Evolutionary conservation across 768 basidiomycete species (phyloP).

Genomic region (Amanita exitialis): DNA sequence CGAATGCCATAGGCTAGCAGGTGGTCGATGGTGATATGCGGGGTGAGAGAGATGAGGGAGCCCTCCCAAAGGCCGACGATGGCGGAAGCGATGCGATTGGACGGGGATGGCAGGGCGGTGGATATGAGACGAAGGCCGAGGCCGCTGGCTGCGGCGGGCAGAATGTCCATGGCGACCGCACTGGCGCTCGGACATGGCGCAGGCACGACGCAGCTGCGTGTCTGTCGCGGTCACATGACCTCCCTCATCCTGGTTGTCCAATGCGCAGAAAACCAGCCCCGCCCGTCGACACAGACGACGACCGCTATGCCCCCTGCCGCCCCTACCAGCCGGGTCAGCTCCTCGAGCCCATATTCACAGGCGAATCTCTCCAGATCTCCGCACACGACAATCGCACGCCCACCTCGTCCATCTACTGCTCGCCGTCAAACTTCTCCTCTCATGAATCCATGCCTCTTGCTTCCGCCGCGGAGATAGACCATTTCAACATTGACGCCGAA

Average conservation of each 20-base stretch:
- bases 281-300: constrained; percentile 10
- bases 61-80: constrained; percentile 36
- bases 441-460: constrained; percentile 21
- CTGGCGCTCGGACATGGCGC: background rate
- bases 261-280: constrained; percentile 26
- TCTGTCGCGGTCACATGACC: constrained; percentile 2
- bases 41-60: constrained; percentile 25
- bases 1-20: constrained; percentile 34
- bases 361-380: constrained; percentile 51
- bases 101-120: constrained; percentile 14
- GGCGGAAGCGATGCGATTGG: constrained; percentile 20
- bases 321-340: constrained; percentile 55
- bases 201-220: background rate
- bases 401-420: constrained; percentile 23
- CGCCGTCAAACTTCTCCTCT: constrained; percentile 23
- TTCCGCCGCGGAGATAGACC: constrained; percentile 34
- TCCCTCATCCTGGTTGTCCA: background rate
- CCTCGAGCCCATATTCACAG: constrained; percentile 52
- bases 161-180: constrained; percentile 26
- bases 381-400: constrained; percentile 22
- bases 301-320: constrained; percentile 21
- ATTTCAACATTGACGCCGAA: constrained; percentile 56
- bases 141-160: constrained; percentile 29
- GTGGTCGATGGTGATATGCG: constrained; percentile 23
- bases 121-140: constrained; percentile 31